Conservation (phyloP, 1,284 basidiomycete genomes). For the Boletus smithii region DNA sequence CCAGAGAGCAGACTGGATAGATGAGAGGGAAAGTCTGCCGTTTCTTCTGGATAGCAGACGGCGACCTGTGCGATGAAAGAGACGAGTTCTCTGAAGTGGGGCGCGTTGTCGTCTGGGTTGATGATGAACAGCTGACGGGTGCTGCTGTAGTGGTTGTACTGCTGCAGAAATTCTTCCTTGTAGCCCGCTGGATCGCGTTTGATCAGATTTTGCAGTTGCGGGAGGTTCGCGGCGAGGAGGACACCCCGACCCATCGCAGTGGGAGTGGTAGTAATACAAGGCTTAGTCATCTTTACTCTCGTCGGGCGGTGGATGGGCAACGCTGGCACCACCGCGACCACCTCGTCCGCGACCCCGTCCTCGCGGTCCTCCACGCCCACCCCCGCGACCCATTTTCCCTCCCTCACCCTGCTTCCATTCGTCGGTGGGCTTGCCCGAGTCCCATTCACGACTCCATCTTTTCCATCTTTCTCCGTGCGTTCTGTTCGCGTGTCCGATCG, state of each 20-base stretch:
- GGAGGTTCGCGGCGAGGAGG: conserved; percentile 67
- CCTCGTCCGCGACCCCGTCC: conserved; percentile 37
- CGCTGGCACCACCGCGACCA: too few species aligned
- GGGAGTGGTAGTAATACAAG: too few species aligned
- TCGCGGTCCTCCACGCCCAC: conserved; percentile 29
- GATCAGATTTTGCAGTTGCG: conserved; percentile 92
- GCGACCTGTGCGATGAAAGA: conserved; percentile 85
- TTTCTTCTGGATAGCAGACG: conserved; percentile 87
- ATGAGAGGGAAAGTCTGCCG: conserved; percentile 77
- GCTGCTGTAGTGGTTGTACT: conserved; percentile 96
- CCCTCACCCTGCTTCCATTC: conserved; percentile 39
- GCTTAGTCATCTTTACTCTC: not conserved
- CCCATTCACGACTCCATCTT: conserved; percentile 78
- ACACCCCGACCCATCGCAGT: conserved; percentile 54
- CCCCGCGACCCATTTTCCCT: conserved; percentile 27
- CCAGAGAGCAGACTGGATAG: conserved; percentile 75
- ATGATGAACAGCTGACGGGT: conserved; percentile 82
- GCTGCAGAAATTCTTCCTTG: conserved; percentile 96
- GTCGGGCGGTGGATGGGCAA: not conserved
- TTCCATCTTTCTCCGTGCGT: conserved; percentile 75
- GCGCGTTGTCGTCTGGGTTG: conserved; percentile 75
- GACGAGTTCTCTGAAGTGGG: conserved; percentile 83
- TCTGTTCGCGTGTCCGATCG: conserved; percentile 67
- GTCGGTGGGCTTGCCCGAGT: conserved; percentile 62
- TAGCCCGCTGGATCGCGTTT: conserved; percentile 91